Base-by-base conservation (phyloP, 345 rosid genomes). In the thale cress (Arabidopsis thaliana) region DNA sequence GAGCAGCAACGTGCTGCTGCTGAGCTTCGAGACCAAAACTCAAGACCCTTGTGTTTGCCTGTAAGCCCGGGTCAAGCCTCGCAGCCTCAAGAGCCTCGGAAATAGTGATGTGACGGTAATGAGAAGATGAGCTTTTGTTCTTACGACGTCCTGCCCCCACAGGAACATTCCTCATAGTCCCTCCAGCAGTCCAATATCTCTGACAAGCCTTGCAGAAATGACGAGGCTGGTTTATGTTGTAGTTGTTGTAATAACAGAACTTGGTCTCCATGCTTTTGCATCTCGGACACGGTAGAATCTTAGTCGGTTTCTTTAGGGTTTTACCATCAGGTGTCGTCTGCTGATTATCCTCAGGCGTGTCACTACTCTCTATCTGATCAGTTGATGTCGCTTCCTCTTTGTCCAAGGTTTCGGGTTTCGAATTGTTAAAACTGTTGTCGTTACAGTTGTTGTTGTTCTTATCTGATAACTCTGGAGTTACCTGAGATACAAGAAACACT, bases 191-290 rank as follows among this genome's bases (percentile, higher is more conserved):
- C 97, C 97, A 93, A 66, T 93, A 93, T 74, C 98, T 86, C 74
- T 93, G 98, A 80, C 98, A 93, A 12, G 96, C 88, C 66, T 88
- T 93, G 84, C 98, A 93, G 80, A 93, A 93, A 82, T 93, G 96
- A 32, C 97, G 85, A 7, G 98, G 98, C 75, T 93, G 97, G 77
- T 93, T 93, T 56, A 91, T 79, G 75, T 89, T 93, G 85, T 93
- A 93, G 67, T 93, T 93, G 83, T 93, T 93, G 80, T 89, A 93
- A 77, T 93, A 91, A 68, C 97, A 91, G 77, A 93, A 93, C 80
- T 93, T 91, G 9, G 98, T 93, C 50, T 93, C 98, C 87, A 84
- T 86, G 80, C 98, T 91, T 69, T 86, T 85, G 79, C 98, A 93
- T 33, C 97, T 87, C 2, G 96, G 98, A 74, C 98, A 93, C 0